Conservation (phyloP, 768 basidiomycete species). For the Pleurotus eryngii region DNA sequence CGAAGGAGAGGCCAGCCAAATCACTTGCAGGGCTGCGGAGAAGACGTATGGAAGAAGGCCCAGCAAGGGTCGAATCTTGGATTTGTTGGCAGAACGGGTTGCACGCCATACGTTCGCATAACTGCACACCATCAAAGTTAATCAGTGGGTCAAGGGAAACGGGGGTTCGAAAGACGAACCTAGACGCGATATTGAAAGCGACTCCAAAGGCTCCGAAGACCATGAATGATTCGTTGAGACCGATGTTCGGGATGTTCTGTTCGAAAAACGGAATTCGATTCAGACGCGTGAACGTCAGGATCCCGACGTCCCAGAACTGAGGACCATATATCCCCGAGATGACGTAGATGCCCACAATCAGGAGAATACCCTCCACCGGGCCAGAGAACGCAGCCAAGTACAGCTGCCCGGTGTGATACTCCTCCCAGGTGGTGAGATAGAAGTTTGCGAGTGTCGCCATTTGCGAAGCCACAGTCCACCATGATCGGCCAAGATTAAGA, state of each 20-base stretch:
- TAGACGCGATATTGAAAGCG: constrained; percentile 75
- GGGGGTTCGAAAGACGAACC: constrained; percentile 33
- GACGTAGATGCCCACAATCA: constrained; percentile 74
- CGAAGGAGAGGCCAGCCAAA: constrained; percentile 77
- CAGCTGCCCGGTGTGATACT: constrained; percentile 89
- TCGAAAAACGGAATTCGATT: constrained; percentile 47
- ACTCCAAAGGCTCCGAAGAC: constrained; percentile 68
- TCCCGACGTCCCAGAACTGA: constrained; percentile 72
- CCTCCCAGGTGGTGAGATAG: constrained; percentile 79
- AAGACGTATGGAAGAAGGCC: constrained; percentile 79
- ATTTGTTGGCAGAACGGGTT: constrained; percentile 36
- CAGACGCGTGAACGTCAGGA: constrained; percentile 57
- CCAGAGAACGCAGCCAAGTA: constrained; percentile 94
- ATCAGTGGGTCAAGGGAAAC: neutral
- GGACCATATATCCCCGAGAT: constrained; percentile 79
- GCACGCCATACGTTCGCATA: constrained; percentile 81
- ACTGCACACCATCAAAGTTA: constrained; percentile 32
- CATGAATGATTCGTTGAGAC: constrained; percentile 88
- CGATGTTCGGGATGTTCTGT: constrained; percentile 56
- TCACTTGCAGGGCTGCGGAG: constrained; percentile 66
- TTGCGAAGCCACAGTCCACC: constrained; percentile 95
- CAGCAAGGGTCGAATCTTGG: constrained; percentile 54
- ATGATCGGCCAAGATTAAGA: constrained; percentile 87
- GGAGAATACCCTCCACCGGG: constrained; percentile 92
- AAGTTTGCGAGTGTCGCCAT: constrained; percentile 74